Percentiles rank a stretch among this genome's conserved stretches.
phyloP scores from a whole-genome alignment of 208 protist genomes.

The Leishmania braziliensis region DNA sequence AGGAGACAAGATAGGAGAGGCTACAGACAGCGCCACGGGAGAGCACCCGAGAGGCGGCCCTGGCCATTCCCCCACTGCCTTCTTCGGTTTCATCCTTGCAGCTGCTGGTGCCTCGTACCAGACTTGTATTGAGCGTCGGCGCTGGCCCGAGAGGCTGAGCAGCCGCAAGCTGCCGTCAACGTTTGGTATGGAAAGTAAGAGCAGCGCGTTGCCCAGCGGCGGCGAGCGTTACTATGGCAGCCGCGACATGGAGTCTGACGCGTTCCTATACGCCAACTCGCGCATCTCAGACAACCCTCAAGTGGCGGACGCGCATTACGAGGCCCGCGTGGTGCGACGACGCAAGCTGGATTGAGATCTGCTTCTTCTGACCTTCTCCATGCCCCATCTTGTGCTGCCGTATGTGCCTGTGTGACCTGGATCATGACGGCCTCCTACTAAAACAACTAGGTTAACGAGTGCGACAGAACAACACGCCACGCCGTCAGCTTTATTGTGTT shows the following conservation, averaged over 20 bases:
- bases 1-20: background rate
- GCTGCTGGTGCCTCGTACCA: conserved; percentile 13
- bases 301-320: conserved; percentile 5
- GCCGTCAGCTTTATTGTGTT: conserved; percentile 9
- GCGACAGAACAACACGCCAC: background rate
- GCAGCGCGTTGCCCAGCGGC: background rate
- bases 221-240: background rate
- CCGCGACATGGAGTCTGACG: background rate
- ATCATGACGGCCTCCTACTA: conserved; percentile 5
- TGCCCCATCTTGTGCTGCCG: conserved; percentile 13
- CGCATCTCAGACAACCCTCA: background rate
- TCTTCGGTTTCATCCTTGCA: conserved; percentile 14
- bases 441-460: background rate
- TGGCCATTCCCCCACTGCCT: background rate
- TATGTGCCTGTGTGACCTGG: conserved; percentile 10
- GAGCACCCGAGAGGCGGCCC: background rate
- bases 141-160: background rate
- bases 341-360: conserved; percentile 6
- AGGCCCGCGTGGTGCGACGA: conserved; percentile 2
- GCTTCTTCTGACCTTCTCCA: conserved; percentile 14
- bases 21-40: background rate
- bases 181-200: background rate
- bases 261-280: conserved; percentile 9
- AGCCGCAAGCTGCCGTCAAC: conserved; percentile 4
- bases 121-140: background rate